phyloP scores from a whole-genome alignment of 371 early-diverging fungal species.

The Mortierella sp. region DNA sequence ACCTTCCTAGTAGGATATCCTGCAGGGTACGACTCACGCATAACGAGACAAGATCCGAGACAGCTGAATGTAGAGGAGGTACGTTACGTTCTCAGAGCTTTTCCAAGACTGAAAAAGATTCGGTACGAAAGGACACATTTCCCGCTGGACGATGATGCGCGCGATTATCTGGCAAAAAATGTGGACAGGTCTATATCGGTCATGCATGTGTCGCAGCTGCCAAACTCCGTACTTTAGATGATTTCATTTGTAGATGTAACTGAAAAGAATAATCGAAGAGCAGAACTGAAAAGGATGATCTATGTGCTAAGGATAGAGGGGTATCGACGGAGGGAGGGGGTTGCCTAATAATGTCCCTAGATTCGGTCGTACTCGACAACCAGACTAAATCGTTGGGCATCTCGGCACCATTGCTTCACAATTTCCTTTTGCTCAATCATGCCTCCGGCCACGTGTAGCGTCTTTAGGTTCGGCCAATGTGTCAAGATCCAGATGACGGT shows the following conservation, averaged over 20 bases:
- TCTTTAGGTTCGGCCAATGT: constrained; percentile 39
- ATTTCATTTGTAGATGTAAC: background rate
- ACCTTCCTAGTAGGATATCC: background rate
- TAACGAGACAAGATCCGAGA: too few relatives aligned
- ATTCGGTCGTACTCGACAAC: constrained; percentile 30
- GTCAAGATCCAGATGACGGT: constrained; percentile 28
- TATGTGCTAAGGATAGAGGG: too few relatives aligned
- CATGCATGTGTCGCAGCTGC: constrained; percentile 19
- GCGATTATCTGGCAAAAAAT: background rate
- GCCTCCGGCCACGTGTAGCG: constrained; percentile 37
- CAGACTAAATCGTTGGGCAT: constrained; percentile 30
- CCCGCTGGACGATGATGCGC: constrained; percentile 17
- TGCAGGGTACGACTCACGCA: too few relatives aligned
- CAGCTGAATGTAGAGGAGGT: constrained; percentile 1
- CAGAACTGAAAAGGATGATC: background rate
- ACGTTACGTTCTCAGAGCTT: constrained; percentile 1
- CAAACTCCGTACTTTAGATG: background rate
- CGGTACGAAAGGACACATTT: constrained; percentile 16
- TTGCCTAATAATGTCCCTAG: too few relatives aligned
- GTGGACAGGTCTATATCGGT: constrained; percentile 1
- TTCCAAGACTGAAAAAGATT: constrained; percentile 31
- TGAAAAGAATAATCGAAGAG: background rate
- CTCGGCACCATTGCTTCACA: constrained; percentile 38
- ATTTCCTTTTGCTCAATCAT: constrained; percentile 14
- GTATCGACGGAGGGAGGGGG: background rate